Evolutionary conservation across 768 basidiomycete genomes (phyloP), one percentile per base, ranked within the genome.

Genomic region (Russula griseocarnosa): DNA sequence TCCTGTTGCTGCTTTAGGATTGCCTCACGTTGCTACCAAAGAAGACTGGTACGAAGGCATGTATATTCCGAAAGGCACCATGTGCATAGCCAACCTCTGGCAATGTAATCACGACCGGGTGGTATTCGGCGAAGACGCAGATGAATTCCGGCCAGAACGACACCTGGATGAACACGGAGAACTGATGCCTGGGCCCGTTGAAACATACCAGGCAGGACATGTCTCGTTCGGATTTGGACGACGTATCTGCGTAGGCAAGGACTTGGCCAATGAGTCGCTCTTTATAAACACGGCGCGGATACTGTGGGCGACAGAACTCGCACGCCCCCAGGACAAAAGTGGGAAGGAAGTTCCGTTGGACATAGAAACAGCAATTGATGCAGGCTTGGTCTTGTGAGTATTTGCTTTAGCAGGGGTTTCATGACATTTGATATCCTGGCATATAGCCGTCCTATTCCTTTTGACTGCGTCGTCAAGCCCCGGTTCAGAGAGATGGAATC

Each of bases 51-150:
- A 75, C 53, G 63, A 68, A 51, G 71, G 66, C 20, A 63, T 61
- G 55, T 65, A 70, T 55, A 75, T 79, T 18, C 77, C 77, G 1
- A 73, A 70, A 42, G 77, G 75, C 18, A 71, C 76, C 1, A 67
- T 75, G 1, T 67, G 75, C 40, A 63, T 76, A n/a, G 60, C 70
- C 14, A 76, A 76, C 55, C 1, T 40, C 10, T 66, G 68, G 66
- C 36, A 55, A 0, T 51, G 62, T 13, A 55, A 60, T 44, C 47
- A 60, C 9, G 52, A 64, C 36, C 28, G 47, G 7, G 24, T 54
- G 16, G 9, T 63, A 5, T 71, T 61, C 32, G 67, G 64, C 16
- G 47, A 62, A 2, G 69, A 71, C 40, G 65, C 66, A 6, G 57
- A 63, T 2, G 40, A 34, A 16, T 71, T 71, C 59, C 40, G 58